phyloP scores from a whole-genome alignment of 371 early-diverging fungal species.

The Circinella umbellata region DNA sequence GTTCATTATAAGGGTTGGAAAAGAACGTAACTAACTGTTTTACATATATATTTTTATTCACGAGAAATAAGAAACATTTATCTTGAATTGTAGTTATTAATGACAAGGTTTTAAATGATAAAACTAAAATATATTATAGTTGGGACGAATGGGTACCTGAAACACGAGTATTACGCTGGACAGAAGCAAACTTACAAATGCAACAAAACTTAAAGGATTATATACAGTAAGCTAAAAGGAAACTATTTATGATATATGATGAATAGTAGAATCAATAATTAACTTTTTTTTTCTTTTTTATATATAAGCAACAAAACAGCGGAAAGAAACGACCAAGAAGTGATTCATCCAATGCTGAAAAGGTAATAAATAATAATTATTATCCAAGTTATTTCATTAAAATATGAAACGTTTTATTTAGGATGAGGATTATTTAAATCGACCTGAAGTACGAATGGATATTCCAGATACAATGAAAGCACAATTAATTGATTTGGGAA shows the following conservation, averaged over 20 bases:
- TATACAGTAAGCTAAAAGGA: conserved; percentile 23
- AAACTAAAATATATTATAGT: too few relatives aligned
- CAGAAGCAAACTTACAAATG: conserved; percentile 80
- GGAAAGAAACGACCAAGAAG: conserved; percentile 19
- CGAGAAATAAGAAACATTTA: background rate
- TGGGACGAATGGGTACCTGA: conserved; percentile 99
- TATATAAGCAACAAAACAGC: background rate
- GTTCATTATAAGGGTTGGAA: conserved; percentile 99
- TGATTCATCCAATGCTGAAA: conserved; percentile 20
- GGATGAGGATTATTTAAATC: conserved; percentile 63
- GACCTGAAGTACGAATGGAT: conserved; percentile 86
- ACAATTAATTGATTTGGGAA: conserved; percentile 92
- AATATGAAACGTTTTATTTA: background rate
- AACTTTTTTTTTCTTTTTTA: background rate
- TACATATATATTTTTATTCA: too few relatives aligned
- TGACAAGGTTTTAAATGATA: conserved; percentile 47
- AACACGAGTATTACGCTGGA: conserved; percentile 81
- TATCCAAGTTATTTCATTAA: background rate
- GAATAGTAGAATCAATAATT: background rate
- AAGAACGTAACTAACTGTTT: conserved; percentile 60
- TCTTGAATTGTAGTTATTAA: background rate
- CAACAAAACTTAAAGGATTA: conserved; percentile 75
- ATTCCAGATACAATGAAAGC: conserved; percentile 90
- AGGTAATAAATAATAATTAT: conserved; percentile 3
- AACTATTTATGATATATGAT: background rate